These are phyloP conservation scores for Chenopodium suecicum DNA, from an alignment of 148 eudicot genomes.

Conservation along the genomic window DNA sequence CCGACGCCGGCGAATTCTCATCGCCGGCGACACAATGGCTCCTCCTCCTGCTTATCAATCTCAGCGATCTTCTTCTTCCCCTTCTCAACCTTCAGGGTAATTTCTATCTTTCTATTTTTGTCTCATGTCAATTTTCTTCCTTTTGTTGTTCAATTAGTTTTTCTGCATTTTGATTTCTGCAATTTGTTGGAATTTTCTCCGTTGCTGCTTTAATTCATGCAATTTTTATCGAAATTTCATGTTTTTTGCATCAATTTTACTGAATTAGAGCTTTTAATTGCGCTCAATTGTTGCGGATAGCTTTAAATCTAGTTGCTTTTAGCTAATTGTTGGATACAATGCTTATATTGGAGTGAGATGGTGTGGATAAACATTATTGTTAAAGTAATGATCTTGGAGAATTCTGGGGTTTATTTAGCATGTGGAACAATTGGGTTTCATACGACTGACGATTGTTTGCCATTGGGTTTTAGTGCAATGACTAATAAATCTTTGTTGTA, in stretches of 20 bases:
- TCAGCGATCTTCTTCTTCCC: constrained; percentile 81
- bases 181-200: neutral
- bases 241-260: neutral
- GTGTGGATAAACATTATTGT: neutral
- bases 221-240: neutral
- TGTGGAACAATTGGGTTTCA: neutral
- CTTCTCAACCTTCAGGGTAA: constrained; percentile 96
- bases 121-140: neutral
- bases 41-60: constrained; percentile 66
- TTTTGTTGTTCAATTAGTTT: neutral
- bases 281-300: too few relatives aligned
- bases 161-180: neutral
- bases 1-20: constrained; percentile 20
- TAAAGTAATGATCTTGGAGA: neutral
- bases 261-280: neutral
- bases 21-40: constrained; percentile 49
- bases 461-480: too few relatives aligned
- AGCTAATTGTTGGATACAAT: neutral
- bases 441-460: too few relatives aligned
- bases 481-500: neutral
- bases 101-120: neutral
- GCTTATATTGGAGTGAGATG: neutral
- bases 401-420: neutral
- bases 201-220: neutral
- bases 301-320: neutral